Base-by-base conservation (phyloP, 106 monocot genomes). In the Dioscorea alata region DNA sequence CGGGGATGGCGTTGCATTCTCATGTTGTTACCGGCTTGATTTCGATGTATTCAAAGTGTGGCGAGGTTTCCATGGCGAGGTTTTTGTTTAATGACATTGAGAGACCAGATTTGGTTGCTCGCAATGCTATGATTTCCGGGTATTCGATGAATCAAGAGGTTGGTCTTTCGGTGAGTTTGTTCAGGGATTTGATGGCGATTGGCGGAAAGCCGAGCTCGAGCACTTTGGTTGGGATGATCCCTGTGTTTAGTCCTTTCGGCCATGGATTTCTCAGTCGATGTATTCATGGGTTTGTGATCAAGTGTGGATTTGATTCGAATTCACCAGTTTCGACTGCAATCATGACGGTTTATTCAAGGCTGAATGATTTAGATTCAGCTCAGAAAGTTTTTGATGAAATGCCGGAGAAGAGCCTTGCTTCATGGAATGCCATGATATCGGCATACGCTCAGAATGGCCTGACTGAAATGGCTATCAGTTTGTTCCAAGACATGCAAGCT, bases 371-470 rank as follows among this genome's bases (percentile, higher is more conserved):
- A 75, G 84, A 82, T 31, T 75, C 78, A 23, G 86, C 94, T 18
- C 33, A 77, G 54, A 64, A 23, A 33, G 56, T 74, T 12, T 94
- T 94, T 53, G 78, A 94, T 64, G 59, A 8, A 23, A 84, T 80
- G 69, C 73, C 77, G 12, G 94, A 82, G 17, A 94, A 85, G 73
- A 80, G 60, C 64, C 69, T 87, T 64, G 80, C 82, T 1, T 80
- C 89, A 12, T 94, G 89, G 94, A 94, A 94, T 74, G 89, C 89
- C 13, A 82, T 90, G 80, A 90, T 94, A 67, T 94, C 94, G 0
- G 94, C 79, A 2, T 89, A 84, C 34, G 82, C 83, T 0, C 94
- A 94, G 73, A 90, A 87, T 76, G 89, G 94, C 21, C 63, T 77
- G 64, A 86, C 89, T 22, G 86, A 87, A 28, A 69, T 42, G 65